Conservation (phyloP, 139 green algal species). For the Chlorella ohadii region DNA sequence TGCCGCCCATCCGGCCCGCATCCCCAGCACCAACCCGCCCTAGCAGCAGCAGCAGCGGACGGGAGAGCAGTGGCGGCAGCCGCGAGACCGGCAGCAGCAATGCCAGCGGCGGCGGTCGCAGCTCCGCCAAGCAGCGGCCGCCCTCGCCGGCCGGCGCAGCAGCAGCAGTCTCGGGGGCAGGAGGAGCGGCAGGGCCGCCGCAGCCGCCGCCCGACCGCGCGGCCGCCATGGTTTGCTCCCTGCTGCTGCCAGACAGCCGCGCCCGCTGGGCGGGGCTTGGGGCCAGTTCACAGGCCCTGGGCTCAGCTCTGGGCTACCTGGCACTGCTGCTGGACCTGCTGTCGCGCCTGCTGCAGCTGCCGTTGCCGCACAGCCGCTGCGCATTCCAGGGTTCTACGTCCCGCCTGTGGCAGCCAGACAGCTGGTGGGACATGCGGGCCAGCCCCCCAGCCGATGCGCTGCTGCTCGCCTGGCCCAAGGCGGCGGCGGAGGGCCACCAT, state of each 20-base stretch:
- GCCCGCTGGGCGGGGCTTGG: slow-evolving; percentile 5
- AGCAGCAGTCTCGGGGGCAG: neutral
- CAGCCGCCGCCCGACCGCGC: neutral
- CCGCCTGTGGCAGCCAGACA: slow-evolving; percentile 66
- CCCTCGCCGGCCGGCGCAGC: neutral
- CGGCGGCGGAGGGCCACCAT: neutral
- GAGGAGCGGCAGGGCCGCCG: neutral
- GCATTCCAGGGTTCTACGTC: slow-evolving; percentile 62
- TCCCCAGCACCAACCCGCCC: slow-evolving; percentile 12
- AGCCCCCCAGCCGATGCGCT: slow-evolving; percentile 45
- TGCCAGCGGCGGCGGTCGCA: neutral
- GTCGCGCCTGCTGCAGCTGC: slow-evolving; percentile 61
- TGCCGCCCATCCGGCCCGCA: neutral
- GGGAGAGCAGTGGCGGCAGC: neutral
- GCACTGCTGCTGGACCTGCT: slow-evolving; percentile 71
- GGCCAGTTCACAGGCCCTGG: slow-evolving; percentile 26
- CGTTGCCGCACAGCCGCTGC: slow-evolving; percentile 65
- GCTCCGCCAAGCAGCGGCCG: neutral
- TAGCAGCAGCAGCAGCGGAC: neutral
- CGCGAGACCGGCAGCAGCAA: neutral
- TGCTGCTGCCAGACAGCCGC: slow-evolving; percentile 45
- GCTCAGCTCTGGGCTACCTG: slow-evolving; percentile 69
- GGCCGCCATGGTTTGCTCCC: slow-evolving; percentile 49
- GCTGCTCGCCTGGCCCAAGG: slow-evolving; percentile 49
- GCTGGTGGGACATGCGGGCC: slow-evolving; percentile 64